Evolutionary conservation across 345 rosid species (phyloP).

Genomic region (Moricandia arvensis): DNA sequence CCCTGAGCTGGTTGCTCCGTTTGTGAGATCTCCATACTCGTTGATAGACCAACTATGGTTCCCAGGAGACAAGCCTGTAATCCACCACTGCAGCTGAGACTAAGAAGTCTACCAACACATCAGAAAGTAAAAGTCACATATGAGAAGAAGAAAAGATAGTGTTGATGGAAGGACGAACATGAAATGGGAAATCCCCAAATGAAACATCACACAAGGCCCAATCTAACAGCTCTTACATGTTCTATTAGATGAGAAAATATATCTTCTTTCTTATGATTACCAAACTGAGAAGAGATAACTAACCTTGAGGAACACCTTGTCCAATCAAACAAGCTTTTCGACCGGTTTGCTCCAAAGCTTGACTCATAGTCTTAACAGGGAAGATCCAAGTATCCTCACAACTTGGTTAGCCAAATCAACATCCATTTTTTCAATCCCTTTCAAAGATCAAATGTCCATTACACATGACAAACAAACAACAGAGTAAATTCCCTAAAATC

Average conservation of each 20-base stretch:
- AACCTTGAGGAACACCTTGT: conserved; percentile 94
- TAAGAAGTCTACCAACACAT: conserved; percentile 58
- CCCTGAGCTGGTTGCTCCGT: conserved; percentile 84
- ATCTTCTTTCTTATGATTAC: neutral
- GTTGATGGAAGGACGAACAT: neutral
- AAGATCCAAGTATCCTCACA: conserved; percentile 72
- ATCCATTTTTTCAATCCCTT: conserved; percentile 83
- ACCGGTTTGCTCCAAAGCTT: conserved; percentile 84
- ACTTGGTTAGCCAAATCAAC: conserved; percentile 83
- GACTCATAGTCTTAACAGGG: conserved; percentile 70
- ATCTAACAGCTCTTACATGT: neutral
- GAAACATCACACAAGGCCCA: neutral
- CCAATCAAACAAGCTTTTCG: conserved; percentile 84
- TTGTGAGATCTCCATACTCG: conserved; percentile 88
- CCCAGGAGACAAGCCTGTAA: conserved; percentile 77
- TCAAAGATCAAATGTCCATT: neutral
- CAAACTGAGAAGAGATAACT: conserved; percentile 26
- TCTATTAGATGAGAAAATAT: neutral
- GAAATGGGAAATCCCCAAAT: neutral
- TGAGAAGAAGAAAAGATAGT: conserved; percentile 1
- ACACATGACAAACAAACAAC: neutral
- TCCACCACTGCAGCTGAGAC: conserved; percentile 80
- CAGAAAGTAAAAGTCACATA: neutral
- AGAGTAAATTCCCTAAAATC: neutral
- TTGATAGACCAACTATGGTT: conserved; percentile 85